Conservation (phyloP, 768 basidiomycete species). For the Lyophyllum semitale region DNA sequence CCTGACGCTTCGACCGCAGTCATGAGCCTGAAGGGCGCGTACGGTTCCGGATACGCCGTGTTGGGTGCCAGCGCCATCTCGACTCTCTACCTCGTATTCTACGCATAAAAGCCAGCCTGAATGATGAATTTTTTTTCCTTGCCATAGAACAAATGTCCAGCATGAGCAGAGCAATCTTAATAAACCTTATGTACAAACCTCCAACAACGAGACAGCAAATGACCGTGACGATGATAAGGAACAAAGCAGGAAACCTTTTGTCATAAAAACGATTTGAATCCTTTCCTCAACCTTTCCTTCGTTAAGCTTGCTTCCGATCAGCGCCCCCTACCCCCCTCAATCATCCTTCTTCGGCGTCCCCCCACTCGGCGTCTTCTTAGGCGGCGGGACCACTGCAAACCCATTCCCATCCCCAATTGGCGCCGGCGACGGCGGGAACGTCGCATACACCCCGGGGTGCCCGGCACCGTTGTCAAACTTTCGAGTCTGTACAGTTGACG, state of each 20-base stretch:
- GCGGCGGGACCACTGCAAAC: constrained; percentile 24
- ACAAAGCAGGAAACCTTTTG: too few species aligned
- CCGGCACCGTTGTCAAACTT: too few species aligned
- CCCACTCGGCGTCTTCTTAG: constrained; percentile 19
- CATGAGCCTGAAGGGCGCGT: constrained; percentile 77
- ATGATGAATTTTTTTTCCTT: too few species aligned
- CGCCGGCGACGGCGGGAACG: constrained; percentile 36
- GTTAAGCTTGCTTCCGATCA: background rate
- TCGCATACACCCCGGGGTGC: constrained; percentile 33
- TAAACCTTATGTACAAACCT: too few species aligned
- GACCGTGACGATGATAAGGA: too few species aligned
- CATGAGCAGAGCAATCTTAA: too few species aligned
- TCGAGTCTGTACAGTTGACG: too few species aligned
- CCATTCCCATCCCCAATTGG: constrained; percentile 29
- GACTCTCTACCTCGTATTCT: constrained; percentile 67
- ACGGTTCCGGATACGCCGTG: constrained; percentile 81
- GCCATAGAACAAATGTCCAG: too few species aligned
- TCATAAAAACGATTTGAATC: too few species aligned
- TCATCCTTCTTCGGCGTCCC: constrained; percentile 24
- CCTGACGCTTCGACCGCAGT: too few species aligned
- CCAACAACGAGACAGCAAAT: too few species aligned
- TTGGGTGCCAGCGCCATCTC: constrained; percentile 76
- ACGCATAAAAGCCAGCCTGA: constrained; percentile 27
- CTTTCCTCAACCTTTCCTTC: too few species aligned
- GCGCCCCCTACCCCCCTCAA: background rate